Percentiles rank a stretch among this genome's conserved stretches.
Evolutionary conservation across 2,329 filamentous ascomycete species (phyloP).

Genomic region (Didymella arachidicola): DNA sequence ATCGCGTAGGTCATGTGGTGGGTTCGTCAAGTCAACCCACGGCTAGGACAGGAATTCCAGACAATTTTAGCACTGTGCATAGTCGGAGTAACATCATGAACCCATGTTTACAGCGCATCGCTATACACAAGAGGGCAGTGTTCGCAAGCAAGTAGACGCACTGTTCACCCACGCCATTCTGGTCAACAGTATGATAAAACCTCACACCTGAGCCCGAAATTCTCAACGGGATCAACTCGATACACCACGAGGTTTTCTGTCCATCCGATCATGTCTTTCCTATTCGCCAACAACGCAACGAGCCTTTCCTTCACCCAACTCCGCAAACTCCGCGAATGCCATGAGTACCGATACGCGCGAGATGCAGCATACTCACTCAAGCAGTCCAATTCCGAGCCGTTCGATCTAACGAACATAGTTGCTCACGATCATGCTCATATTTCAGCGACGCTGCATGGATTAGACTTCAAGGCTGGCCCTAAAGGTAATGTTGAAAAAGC

Average conservation of each 20-base stretch:
- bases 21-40: not conserved
- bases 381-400: not conserved
- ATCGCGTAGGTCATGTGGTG: slow-evolving; percentile 19
- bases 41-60: not conserved
- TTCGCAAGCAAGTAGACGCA: not conserved
- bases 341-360: not conserved
- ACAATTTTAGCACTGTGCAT: too few species aligned
- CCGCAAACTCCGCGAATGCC: not conserved
- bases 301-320: not conserved
- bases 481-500: not conserved
- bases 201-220: too few species aligned
- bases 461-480: not conserved
- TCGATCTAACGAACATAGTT: not conserved
- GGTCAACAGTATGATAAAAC: not conserved
- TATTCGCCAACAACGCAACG: not conserved
- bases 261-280: not conserved
- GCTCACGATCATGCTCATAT: not conserved
- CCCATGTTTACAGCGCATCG: not conserved
- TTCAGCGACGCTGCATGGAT: not conserved
- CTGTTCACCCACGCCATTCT: not conserved
- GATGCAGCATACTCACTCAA: not conserved
- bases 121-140: not conserved
- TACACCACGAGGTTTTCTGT: too few species aligned
- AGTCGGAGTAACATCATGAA: not conserved
- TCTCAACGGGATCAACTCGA: not conserved